phyloP scores from a whole-genome alignment of 129 eudicot species.

The Cynara cardunculus region DNA sequence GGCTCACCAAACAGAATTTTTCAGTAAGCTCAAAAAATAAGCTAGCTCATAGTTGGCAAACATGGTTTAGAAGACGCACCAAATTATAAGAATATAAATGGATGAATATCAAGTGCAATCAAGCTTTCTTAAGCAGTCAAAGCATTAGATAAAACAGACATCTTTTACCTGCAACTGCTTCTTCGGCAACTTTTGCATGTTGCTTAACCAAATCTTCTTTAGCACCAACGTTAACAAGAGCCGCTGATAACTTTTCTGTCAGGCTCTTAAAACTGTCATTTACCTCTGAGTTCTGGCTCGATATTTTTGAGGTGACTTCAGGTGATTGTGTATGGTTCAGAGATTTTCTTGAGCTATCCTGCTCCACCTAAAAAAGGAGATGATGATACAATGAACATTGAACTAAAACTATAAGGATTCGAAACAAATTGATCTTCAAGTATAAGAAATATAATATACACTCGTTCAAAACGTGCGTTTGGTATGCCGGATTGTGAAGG shows the following conservation, averaged over 20 bases:
- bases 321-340: conserved; percentile 49
- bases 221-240: conserved; percentile 76
- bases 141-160: not conserved
- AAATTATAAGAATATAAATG: too few relatives aligned
- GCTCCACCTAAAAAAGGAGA: conserved; percentile 25
- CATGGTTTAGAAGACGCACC: too few relatives aligned
- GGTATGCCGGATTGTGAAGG: too few relatives aligned
- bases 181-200: conserved; percentile 89
- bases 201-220: conserved; percentile 90
- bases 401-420: not conserved
- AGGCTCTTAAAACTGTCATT: conserved; percentile 43
- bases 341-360: conserved; percentile 51
- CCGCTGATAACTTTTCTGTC: conserved; percentile 77
- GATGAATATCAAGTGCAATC: too few relatives aligned
- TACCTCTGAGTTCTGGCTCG: conserved; percentile 34
- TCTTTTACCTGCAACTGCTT: conserved; percentile 78
- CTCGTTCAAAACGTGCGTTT: too few relatives aligned
- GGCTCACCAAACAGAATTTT: too few relatives aligned
- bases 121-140: too few relatives aligned
- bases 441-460: too few relatives aligned
- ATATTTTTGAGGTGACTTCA: conserved; percentile 52
- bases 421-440: too few relatives aligned
- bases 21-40: too few relatives aligned
- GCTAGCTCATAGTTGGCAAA: too few relatives aligned
- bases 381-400: not conserved